Evolutionary conservation across 768 basidiomycete species (phyloP).

Genomic region (Chalciporus sphaerocephalus): DNA sequence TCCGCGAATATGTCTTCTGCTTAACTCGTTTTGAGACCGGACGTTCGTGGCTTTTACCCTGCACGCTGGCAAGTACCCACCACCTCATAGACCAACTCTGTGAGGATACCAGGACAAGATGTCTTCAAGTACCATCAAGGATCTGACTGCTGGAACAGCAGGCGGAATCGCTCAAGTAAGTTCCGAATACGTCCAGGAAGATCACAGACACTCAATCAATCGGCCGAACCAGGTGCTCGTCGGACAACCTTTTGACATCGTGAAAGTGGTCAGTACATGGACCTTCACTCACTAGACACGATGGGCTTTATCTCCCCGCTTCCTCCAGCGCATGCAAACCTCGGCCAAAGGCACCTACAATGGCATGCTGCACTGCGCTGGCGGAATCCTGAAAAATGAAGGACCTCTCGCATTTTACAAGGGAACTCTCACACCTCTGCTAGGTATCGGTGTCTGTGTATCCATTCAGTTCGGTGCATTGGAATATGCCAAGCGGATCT

Average conservation of each 20-base stretch:
- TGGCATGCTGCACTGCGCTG: conserved; percentile 85
- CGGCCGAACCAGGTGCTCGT: conserved; percentile 62
- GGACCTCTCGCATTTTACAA: conserved; percentile 95
- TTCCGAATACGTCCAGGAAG: neutral
- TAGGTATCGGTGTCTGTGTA: conserved; percentile 92
- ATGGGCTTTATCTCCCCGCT: conserved; percentile 9
- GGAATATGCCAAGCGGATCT: conserved; percentile 79
- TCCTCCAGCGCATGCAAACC: conserved; percentile 84
- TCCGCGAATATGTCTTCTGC: conserved; percentile 22
- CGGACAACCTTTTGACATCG: conserved; percentile 94
- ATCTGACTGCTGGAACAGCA: conserved; percentile 84
- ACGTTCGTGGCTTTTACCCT: neutral
- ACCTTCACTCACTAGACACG: neutral
- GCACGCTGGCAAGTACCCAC: neutral
- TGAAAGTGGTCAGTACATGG: conserved; percentile 77
- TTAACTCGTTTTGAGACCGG: conserved; percentile 1
- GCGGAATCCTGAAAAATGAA: conserved; percentile 86
- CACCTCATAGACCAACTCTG: neutral
- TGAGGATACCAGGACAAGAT: conserved; percentile 18
- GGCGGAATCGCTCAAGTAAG: conserved; percentile 84
- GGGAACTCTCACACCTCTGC: conserved; percentile 86
- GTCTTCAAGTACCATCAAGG: conserved; percentile 66
- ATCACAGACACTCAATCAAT: conserved; percentile 2
- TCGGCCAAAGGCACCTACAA: conserved; percentile 83
- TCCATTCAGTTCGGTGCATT: conserved; percentile 94